Evolutionary conservation across 495 filamentous ascomycete species (phyloP).

Genomic region (Penicillium egyptiacum): DNA sequence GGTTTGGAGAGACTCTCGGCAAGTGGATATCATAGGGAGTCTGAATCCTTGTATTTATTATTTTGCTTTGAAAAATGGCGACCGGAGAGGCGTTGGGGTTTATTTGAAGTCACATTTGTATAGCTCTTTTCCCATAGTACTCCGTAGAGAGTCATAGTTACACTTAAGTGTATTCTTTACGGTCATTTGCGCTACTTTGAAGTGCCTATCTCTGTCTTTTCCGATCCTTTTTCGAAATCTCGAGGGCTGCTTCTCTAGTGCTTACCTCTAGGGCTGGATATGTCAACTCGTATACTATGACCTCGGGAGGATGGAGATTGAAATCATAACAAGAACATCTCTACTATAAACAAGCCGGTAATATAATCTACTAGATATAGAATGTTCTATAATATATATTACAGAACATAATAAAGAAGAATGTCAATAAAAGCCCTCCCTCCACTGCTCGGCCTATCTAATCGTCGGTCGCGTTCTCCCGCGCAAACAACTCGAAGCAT

Average conservation of each 20-base stretch:
- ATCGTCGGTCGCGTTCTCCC: conserved; percentile 34
- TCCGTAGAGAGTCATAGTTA: background rate
- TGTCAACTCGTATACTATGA: too few relatives aligned
- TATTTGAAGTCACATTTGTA: conserved; percentile 1
- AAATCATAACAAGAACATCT: background rate
- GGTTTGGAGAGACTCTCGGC: conserved; percentile 54
- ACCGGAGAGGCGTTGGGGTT: conserved; percentile 10
- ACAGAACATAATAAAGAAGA: background rate
- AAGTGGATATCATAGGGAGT: conserved; percentile 39
- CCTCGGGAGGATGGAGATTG: too few relatives aligned
- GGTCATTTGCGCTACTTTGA: background rate
- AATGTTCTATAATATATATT: background rate
- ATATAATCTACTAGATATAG: background rate
- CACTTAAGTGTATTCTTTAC: background rate
- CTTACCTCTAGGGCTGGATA: background rate
- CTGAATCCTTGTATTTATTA: conserved; percentile 9
- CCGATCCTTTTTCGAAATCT: background rate
- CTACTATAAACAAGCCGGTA: background rate
- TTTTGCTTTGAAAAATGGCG: conserved; percentile 10
- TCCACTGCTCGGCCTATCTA: conserved; percentile 24
- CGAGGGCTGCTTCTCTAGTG: background rate
- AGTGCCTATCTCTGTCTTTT: background rate
- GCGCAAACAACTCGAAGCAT: conserved; percentile 38
- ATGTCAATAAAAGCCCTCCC: background rate
- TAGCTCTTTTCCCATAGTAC: background rate